A percentile compares a stretch with the other conserved stretches of the same genome.
Conservation (phyloP, 805 yeast genomes). For the Tetrapisispora namnaoensis region DNA sequence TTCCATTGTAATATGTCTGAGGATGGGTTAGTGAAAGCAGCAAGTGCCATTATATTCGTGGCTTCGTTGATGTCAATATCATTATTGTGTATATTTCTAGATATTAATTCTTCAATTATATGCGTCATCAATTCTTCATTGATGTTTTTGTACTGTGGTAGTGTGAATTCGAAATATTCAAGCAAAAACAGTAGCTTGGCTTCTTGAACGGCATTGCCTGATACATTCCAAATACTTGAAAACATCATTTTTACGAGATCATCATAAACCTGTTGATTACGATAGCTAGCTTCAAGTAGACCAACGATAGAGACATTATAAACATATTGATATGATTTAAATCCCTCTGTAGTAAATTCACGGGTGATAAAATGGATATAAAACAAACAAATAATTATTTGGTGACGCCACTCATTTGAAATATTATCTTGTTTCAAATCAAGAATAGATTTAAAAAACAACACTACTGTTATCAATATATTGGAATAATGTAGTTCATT, state of each 20-base stretch:
- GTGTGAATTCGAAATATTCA: conserved; percentile 15
- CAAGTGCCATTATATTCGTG: conserved; percentile 15
- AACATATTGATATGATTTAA: conserved; percentile 21
- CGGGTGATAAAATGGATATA: conserved; percentile 16
- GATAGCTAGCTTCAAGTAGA: conserved; percentile 1
- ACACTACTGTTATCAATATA: conserved; percentile 13
- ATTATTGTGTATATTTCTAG: conserved; percentile 5
- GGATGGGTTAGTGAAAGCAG: conserved; percentile 1
- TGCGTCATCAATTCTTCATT: conserved; percentile 4
- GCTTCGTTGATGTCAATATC: conserved; percentile 16
- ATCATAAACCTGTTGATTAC: neutral
- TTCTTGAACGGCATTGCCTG: conserved; percentile 12
- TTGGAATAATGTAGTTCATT: conserved; percentile 11
- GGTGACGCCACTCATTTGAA: conserved; percentile 9
- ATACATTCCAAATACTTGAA: conserved; percentile 6
- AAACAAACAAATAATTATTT: conserved; percentile 12
- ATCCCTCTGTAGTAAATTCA: conserved; percentile 21
- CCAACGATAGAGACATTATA: conserved; percentile 13
- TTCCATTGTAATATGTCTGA: conserved; percentile 12
- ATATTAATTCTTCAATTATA: conserved; percentile 9
- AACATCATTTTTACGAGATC: conserved; percentile 10
- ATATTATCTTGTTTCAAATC: conserved; percentile 1
- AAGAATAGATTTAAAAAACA: conserved; percentile 12
- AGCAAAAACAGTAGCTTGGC: conserved; percentile 19
- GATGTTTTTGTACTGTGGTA: conserved; percentile 2